phyloP scores from a whole-genome alignment of 2,329 filamentous ascomycete species.

The Colletotrichum abscissum region DNA sequence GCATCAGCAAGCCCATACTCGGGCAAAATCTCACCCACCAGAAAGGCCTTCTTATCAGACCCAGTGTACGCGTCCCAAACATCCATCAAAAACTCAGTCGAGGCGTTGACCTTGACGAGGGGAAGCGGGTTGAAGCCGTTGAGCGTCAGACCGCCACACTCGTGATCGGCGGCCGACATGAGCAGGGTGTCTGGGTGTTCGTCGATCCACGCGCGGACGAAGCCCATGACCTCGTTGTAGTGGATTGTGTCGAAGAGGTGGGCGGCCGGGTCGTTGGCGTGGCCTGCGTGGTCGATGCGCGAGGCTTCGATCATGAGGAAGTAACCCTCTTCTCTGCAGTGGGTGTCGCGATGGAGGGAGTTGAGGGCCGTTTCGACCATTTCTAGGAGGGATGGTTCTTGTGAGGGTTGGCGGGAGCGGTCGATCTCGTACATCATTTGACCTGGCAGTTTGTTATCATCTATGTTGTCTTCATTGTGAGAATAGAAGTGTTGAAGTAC shows the following conservation, averaged over 20 bases:
- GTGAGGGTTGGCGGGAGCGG: conserved; percentile 41
- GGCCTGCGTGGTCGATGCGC: conserved; percentile 51
- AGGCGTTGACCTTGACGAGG: conserved; percentile 43
- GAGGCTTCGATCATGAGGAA: conserved; percentile 54
- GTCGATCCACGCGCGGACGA: conserved; percentile 52
- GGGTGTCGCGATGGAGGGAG: conserved; percentile 47
- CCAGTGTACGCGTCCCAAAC: conserved; percentile 43
- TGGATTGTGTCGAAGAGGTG: conserved; percentile 58
- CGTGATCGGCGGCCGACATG: conserved; percentile 53
- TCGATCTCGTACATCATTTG: conserved; percentile 50
- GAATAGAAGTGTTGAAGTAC: conserved; percentile 8
- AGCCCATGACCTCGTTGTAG: conserved; percentile 51
- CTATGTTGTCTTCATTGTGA: too few relatives aligned
- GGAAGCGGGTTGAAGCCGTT: conserved; percentile 49
- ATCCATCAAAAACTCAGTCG: conserved; percentile 43
- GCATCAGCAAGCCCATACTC: conserved; percentile 45
- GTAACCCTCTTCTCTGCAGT: conserved; percentile 47
- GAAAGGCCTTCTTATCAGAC: conserved; percentile 44
- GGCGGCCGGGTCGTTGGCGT: conserved; percentile 65
- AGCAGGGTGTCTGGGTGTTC: conserved; percentile 50
- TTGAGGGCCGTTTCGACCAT: conserved; percentile 52
- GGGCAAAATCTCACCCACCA: conserved; percentile 43
- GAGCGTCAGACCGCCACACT: conserved; percentile 52
- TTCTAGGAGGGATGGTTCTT: conserved; percentile 53
- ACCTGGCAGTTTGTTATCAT: conserved; percentile 11